Base-by-base conservation (phyloP, 2,329 filamentous ascomycete genomes). In the Coniochaeta ligniaria region DNA sequence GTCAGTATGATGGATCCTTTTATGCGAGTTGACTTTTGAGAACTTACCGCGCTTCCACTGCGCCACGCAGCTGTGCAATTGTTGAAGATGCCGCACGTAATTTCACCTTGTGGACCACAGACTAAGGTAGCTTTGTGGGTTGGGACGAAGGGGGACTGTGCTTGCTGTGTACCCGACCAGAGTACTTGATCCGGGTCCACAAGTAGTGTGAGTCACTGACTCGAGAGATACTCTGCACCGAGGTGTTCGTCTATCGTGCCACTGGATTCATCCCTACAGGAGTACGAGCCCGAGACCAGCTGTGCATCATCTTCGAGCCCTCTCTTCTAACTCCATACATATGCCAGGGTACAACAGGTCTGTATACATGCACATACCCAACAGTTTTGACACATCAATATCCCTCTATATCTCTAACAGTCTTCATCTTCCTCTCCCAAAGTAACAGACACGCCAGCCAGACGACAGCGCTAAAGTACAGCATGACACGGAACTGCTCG, bases 41-140 rank as follows among this genome's bases (percentile, higher is more conserved):
- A 28, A 52, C 47, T 31, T 52, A 52, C 47, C 47, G 47, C 47
- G 47, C 47, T 52, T 52, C 47, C 47, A 52, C 47, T 52, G 47
- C 47, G 47, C 47, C 47, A 52, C 47, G 47, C 47, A 52, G 47
- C 47, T 52, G 14, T 31, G 28, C 9, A 11, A 31, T 52, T 52
- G 47, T 52, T 52, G 47, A 52, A 3, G 47, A 17, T 28, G 12
- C 3, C 31, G 24, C 22, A 5, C 17, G n/a, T 31, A 52, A 26
- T 17, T 17, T 26, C 7, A n/a, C 16, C 14, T 8, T 52, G 20
- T 22, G 17, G 26, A 31, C 20, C 26, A 31, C 5, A 12, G 47
- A 5, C 6, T 52, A n/a, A n/a, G n/a, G n/a, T n/a, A 24, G 7
- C 16, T 52, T n/a, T 52, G 47, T 52, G 47, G 47, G 22, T 16